These are phyloP conservation scores for Chlorella sp. DNA, from an alignment of 139 green algal species.

Conservation along the genomic window DNA sequence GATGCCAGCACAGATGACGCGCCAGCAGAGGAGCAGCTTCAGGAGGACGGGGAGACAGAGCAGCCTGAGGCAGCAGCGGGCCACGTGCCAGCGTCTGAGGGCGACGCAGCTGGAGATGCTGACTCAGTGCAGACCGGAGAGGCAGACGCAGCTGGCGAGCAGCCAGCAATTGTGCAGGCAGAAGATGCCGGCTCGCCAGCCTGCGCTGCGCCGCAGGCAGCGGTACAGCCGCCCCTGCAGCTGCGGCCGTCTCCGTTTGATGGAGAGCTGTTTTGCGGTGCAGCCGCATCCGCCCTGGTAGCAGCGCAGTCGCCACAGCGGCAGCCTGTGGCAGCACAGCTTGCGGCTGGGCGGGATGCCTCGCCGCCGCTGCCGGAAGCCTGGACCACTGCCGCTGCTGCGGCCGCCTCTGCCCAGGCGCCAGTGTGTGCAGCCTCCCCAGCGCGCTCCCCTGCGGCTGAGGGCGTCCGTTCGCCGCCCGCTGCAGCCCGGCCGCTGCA, in stretches of 20 bases:
- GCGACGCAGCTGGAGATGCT: background rate
- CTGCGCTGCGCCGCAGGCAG: background rate
- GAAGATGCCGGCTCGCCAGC: too few species aligned
- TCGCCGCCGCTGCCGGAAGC: background rate
- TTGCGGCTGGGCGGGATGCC: background rate
- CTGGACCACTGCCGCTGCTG: background rate
- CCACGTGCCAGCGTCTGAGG: too few species aligned
- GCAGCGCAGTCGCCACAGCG: background rate
- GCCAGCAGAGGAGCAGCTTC: too few species aligned
- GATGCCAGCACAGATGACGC: too few species aligned
- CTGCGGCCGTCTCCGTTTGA: constrained; percentile 14
- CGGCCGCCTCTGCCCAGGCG: background rate
- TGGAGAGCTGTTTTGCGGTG: background rate
- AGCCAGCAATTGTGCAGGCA: too few species aligned
- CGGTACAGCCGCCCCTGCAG: background rate
- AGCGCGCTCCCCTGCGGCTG: background rate
- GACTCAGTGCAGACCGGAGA: background rate
- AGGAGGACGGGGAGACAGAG: too few species aligned
- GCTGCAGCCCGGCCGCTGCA: background rate
- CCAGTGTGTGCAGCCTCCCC: background rate
- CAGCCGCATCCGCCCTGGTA: background rate
- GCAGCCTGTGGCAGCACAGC: background rate
- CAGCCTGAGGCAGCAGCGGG: too few species aligned
- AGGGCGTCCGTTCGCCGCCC: background rate
- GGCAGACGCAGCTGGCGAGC: background rate